phyloP scores from a whole-genome alignment of 768 basidiomycete species.

The Amanita molliuscula region DNA sequence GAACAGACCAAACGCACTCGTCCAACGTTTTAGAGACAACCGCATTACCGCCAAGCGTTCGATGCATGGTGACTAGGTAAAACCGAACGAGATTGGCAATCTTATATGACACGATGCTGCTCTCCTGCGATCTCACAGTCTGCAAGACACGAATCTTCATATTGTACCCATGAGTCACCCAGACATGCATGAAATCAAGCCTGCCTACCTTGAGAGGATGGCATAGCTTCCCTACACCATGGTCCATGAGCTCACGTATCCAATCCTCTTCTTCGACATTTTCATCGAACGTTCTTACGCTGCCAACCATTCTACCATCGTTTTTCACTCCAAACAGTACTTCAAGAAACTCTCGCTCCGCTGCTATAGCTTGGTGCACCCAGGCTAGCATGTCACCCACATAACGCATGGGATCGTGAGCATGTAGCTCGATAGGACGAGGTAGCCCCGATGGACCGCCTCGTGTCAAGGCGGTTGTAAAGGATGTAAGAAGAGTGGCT shows the following conservation, averaged over 20 bases:
- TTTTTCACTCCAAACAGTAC: conserved; percentile 65
- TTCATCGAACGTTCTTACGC: conserved; percentile 40
- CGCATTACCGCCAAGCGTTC: conserved; percentile 83
- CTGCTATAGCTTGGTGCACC: conserved; percentile 94
- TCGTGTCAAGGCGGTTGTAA: conserved; percentile 80
- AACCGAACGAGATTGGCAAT: conserved; percentile 94
- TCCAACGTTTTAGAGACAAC: conserved; percentile 63
- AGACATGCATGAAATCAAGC: too few relatives aligned
- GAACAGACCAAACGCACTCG: conserved; percentile 44
- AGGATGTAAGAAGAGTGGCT: conserved; percentile 65
- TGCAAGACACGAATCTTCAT: conserved; percentile 80
- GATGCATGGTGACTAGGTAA: conserved; percentile 85
- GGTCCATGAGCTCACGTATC: conserved; percentile 73
- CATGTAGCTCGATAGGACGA: conserved; percentile 93
- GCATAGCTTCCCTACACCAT: conserved; percentile 73
- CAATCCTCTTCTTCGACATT: conserved; percentile 65
- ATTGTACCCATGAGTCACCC: neutral
- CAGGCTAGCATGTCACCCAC: conserved; percentile 98
- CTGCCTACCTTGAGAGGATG: conserved; percentile 71
- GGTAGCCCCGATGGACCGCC: conserved; percentile 81
- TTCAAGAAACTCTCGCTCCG: conserved; percentile 91
- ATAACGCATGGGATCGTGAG: conserved; percentile 94
- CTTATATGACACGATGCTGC: conserved; percentile 84
- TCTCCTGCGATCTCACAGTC: conserved; percentile 89
- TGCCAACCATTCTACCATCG: conserved; percentile 68